phyloP scores from a whole-genome alignment of 768 basidiomycete species.

The Naematelia encephala region DNA sequence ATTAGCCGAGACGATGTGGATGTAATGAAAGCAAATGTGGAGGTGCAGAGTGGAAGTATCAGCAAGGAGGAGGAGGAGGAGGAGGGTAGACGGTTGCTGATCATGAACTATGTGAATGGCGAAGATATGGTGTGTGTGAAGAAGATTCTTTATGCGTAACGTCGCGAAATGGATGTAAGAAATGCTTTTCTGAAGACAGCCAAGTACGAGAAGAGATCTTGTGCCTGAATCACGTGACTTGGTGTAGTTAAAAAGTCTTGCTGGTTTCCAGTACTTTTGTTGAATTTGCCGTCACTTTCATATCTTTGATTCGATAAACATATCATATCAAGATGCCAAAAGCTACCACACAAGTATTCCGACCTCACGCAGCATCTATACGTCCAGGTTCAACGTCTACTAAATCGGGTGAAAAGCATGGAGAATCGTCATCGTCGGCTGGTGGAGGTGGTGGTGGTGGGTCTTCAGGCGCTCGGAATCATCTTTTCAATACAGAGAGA shows the following conservation, averaged over 20 bases:
- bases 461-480: constrained; percentile 45
- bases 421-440: constrained; percentile 21
- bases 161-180: not conserved
- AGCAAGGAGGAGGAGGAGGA: not conserved
- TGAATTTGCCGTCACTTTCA: not conserved
- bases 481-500: constrained; percentile 71
- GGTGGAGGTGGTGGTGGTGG: constrained; percentile 16
- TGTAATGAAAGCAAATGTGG: not conserved
- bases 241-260: not conserved
- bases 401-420: constrained; percentile 30
- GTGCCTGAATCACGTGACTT: not conserved
- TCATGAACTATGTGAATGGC: not conserved
- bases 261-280: not conserved
- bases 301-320: no score
- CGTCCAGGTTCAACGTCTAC: constrained; percentile 17
- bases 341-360: constrained; percentile 45
- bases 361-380: constrained; percentile 30
- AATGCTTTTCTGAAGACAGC: not conserved
- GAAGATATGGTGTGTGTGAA: not conserved
- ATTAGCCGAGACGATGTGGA: constrained; percentile 8
- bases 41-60: not conserved
- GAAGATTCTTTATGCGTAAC: not conserved
- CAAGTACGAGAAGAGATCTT: no score
- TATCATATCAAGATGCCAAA: constrained; percentile 43
- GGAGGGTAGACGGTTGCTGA: not conserved